Conservation (phyloP, 2,329 filamentous ascomycete genomes). For the Aspergillus persii region DNA sequence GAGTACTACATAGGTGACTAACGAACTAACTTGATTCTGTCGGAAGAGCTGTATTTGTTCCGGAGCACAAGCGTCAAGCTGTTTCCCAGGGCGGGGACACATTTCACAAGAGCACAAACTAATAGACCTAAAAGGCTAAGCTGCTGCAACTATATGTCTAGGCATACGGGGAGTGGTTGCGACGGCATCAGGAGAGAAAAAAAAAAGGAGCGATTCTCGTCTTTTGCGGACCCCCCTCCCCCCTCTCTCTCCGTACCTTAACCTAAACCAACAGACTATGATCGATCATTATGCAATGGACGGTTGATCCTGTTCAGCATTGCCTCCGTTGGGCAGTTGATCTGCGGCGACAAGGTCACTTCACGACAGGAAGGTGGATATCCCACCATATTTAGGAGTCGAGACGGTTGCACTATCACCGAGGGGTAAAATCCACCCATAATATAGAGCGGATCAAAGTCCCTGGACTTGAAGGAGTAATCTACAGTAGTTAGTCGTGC, state of each 20-base stretch:
- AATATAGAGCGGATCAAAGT: too few species aligned
- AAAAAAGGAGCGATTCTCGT: background rate
- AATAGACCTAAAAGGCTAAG: background rate
- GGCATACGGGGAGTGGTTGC: background rate
- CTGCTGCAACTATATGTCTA: background rate
- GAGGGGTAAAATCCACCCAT: background rate
- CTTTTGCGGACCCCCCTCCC: background rate
- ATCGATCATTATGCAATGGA: slow-evolving; percentile 16
- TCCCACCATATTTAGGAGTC: background rate
- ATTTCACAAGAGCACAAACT: background rate
- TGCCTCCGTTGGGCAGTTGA: slow-evolving; percentile 16
- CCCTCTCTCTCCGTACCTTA: slow-evolving; percentile 12
- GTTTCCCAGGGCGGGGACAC: too few species aligned
- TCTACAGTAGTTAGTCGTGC: slow-evolving; percentile 12
- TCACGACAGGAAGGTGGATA: background rate
- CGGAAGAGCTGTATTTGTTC: background rate
- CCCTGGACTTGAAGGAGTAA: background rate
- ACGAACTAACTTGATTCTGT: background rate
- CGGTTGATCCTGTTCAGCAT: slow-evolving; percentile 13
- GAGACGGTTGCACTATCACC: background rate
- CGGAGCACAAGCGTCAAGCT: too few species aligned
- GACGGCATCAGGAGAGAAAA: too few species aligned
- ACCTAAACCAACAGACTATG: slow-evolving; percentile 15
- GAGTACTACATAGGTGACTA: too few species aligned
- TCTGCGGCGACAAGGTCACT: slow-evolving; percentile 9